Conservation (phyloP, 768 basidiomycete genomes). For the Boletus rex-veris region DNA sequence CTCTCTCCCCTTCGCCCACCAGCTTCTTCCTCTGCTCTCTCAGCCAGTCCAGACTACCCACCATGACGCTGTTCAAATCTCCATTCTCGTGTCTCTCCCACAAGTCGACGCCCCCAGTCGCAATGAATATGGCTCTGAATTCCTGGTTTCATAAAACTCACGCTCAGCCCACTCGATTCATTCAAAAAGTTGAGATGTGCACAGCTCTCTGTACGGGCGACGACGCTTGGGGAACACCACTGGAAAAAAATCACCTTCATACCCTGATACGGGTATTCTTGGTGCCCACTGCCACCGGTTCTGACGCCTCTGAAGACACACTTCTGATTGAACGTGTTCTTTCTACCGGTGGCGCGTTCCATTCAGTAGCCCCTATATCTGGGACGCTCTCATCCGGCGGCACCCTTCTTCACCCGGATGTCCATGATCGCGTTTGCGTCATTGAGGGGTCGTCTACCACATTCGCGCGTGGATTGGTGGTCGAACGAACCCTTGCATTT, state of each 20-base stretch:
- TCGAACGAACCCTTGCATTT: constrained; percentile 10
- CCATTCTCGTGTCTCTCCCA: not conserved
- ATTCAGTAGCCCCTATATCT: constrained; percentile 1
- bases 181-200: constrained; percentile 14
- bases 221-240: not conserved
- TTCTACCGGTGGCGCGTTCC: constrained; percentile 2
- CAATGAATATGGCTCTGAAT: constrained; percentile 1
- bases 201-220: not conserved
- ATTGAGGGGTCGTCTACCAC: not conserved
- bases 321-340: constrained; percentile 18
- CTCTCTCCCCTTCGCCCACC: too few species aligned
- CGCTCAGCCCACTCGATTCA: not conserved
- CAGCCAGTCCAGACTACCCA: not conserved
- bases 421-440: constrained; percentile 9
- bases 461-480: not conserved
- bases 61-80: constrained; percentile 5
- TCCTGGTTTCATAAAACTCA: not conserved
- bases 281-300: not conserved
- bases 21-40: too few species aligned
- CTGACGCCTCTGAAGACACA: not conserved
- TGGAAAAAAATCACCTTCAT: not conserved
- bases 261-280: constrained; percentile 7
- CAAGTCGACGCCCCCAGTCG: constrained; percentile 1
- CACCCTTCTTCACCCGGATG: constrained; percentile 5
- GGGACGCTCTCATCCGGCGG: not conserved